These are phyloP conservation scores for Pythium monospermum DNA, from an alignment of 352 stramenopile genomes.

Conservation along the genomic window DNA sequence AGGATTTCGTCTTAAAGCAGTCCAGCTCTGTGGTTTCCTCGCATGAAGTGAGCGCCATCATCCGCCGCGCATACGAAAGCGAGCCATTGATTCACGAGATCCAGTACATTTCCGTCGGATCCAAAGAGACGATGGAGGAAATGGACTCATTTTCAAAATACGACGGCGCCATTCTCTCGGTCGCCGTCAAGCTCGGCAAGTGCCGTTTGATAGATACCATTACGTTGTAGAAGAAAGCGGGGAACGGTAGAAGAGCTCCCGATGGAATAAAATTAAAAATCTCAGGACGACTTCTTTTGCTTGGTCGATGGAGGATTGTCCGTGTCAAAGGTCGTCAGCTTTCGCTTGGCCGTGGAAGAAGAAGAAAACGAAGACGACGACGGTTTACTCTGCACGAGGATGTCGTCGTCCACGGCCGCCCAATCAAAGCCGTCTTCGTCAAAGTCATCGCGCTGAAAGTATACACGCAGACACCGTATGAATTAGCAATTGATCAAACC, in stretches of 20 bases:
- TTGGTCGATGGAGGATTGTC: not conserved
- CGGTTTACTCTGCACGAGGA: conserved; percentile 10
- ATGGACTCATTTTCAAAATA: conserved; percentile 61
- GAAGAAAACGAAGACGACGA: too few relatives aligned
- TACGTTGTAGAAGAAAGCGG: conserved; percentile 40
- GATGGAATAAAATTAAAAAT: not conserved
- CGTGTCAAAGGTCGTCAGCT: not conserved
- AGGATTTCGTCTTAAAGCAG: conserved; percentile 32
- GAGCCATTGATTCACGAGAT: conserved; percentile 92
- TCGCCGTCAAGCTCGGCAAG: conserved; percentile 93
- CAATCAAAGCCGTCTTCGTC: conserved; percentile 67
- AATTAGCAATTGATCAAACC: not conserved
- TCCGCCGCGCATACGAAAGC: conserved; percentile 47
- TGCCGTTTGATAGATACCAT: conserved; percentile 99
- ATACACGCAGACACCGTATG: not conserved
- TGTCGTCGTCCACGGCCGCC: conserved; percentile 38
- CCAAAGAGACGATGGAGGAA: conserved; percentile 93
- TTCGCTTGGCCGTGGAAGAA: conserved; percentile 4
- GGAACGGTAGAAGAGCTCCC: not conserved
- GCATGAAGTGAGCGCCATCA: conserved; percentile 35
- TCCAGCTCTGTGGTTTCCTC: conserved; percentile 26
- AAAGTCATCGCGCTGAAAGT: conserved; percentile 9
- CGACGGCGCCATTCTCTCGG: conserved; percentile 89
- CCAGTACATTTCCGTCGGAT: conserved; percentile 96
- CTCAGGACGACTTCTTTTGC: conserved; percentile 9